Percentiles rank a stretch among this genome's conserved stretches.
These are phyloP conservation scores for Candida sonorensis DNA, from an alignment of 805 yeast species.

Conservation along the genomic window DNA sequence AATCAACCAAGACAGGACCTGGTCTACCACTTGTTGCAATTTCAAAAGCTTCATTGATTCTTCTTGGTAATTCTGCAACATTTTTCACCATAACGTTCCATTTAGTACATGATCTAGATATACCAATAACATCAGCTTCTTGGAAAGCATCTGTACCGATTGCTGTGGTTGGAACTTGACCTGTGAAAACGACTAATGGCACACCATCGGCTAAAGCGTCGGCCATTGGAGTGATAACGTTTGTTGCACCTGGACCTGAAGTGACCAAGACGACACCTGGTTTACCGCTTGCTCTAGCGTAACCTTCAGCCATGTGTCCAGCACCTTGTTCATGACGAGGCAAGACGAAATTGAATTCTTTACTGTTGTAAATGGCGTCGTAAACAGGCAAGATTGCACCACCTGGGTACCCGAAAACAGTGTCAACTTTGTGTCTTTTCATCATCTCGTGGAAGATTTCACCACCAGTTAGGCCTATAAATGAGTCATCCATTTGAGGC, in stretches of 20 bases:
- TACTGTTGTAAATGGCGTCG: conserved; percentile 92
- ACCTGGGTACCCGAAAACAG: conserved; percentile 96
- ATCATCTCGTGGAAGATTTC: conserved; percentile 99
- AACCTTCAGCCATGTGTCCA: conserved; percentile 99
- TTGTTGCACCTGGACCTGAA: conserved; percentile 99
- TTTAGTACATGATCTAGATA: conserved; percentile 94
- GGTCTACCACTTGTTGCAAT: conserved; percentile 96
- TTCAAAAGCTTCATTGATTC: conserved; percentile 97
- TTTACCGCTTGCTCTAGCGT: conserved; percentile 90
- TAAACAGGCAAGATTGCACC: conserved; percentile 98
- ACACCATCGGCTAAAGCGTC: conserved; percentile 97
- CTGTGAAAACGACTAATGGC: conserved; percentile 93
- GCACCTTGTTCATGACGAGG: conserved; percentile 99
- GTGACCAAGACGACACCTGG: conserved; percentile 98
- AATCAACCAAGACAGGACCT: conserved; percentile 95
- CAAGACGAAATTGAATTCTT: conserved; percentile 79
- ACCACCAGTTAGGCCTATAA: conserved; percentile 97
- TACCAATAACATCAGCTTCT: conserved; percentile 97
- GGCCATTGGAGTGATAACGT: conserved; percentile 97
- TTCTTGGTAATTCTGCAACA: conserved; percentile 88
- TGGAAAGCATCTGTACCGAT: conserved; percentile 99
- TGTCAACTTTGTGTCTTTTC: conserved; percentile 92
- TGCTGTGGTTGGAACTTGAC: conserved; percentile 93
- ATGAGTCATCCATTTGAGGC: conserved; percentile 63
- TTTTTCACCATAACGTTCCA: conserved; percentile 99